Evolutionary conservation across 345 rosid genomes (phyloP).

Genomic region (Nasturtium officinale): DNA sequence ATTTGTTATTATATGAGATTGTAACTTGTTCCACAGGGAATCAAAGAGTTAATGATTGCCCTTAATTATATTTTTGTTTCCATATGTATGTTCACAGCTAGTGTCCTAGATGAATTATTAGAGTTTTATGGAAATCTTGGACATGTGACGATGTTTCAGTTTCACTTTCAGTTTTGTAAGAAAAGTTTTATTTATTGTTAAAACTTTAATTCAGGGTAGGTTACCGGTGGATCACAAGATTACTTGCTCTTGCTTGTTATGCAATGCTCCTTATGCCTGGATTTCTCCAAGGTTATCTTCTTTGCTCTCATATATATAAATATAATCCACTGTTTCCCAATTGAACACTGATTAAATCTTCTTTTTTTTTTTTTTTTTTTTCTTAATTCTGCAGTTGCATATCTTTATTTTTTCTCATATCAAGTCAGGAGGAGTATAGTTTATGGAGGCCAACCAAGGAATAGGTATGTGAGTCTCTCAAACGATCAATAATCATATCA

Average conservation of each 20-base stretch:
- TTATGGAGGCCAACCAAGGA: constrained; percentile 95
- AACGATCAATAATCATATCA: background rate
- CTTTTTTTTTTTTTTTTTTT: background rate
- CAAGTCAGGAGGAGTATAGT: constrained; percentile 78
- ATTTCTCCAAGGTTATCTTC: constrained; percentile 74
- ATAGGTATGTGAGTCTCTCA: constrained; percentile 54
- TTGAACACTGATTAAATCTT: background rate
- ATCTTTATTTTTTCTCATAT: constrained; percentile 75
- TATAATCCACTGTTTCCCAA: background rate
- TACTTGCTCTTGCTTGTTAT: constrained; percentile 78
- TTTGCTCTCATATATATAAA: background rate
- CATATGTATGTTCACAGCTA: too few species aligned
- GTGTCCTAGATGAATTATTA: background rate
- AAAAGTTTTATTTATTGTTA: constrained; percentile 9
- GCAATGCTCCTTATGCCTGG: constrained; percentile 91
- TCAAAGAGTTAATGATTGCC: background rate
- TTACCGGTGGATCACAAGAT: constrained; percentile 79
- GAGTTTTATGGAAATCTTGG: background rate
- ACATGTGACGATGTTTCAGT: background rate
- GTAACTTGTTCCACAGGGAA: constrained; percentile 14
- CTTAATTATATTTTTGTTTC: too few species aligned
- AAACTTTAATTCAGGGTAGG: constrained; percentile 83
- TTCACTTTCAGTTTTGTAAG: background rate
- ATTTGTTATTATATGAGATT: background rate
- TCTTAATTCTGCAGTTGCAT: constrained; percentile 67